These are phyloP conservation scores for Wickerhamiella infanticola DNA, from an alignment of 1,139 yeast genomes.

Conservation along the genomic window DNA sequence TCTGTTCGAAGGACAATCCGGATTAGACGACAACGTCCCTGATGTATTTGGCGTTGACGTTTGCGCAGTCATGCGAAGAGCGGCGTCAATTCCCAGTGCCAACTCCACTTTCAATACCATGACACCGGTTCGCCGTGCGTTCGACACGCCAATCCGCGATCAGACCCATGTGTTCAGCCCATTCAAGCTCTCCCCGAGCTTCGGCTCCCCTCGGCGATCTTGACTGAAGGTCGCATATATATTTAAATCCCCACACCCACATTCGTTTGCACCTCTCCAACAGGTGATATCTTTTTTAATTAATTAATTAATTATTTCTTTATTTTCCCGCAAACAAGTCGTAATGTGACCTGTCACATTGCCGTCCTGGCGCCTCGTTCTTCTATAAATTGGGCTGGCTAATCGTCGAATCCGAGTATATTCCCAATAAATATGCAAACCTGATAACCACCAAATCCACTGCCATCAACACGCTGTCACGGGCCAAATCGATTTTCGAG, in stretches of 20 bases:
- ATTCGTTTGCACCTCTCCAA: too few species aligned
- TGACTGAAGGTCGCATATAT: background rate
- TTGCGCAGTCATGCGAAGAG: background rate
- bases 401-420: slow-evolving; percentile 37
- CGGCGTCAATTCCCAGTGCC: background rate
- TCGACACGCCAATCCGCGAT: slow-evolving; percentile 17
- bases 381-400: background rate
- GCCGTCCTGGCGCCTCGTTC: background rate
- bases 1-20: slow-evolving; percentile 1
- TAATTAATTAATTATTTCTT: too few species aligned
- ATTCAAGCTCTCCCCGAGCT: slow-evolving; percentile 8
- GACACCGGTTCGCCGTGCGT: slow-evolving; percentile 15
- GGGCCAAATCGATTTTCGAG: slow-evolving; percentile 80
- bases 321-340: too few species aligned
- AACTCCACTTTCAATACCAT: slow-evolving; percentile 2
- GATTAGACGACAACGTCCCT: slow-evolving; percentile 1
- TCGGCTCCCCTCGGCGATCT: slow-evolving; percentile 11
- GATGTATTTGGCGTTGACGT: slow-evolving; percentile 2
- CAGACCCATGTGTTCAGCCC: slow-evolving; percentile 16
- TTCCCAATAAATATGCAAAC: slow-evolving; percentile 71
- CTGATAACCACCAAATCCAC: slow-evolving; percentile 82
- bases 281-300: too few species aligned
- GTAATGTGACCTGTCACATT: too few species aligned
- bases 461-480: slow-evolving; percentile 91
- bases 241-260: too few species aligned